A percentile compares a stretch with the other conserved stretches of the same genome.
Evolutionary conservation across 2,329 filamentous ascomycete species (phyloP).

Genomic region (Aspergillus sclerotialis): DNA sequence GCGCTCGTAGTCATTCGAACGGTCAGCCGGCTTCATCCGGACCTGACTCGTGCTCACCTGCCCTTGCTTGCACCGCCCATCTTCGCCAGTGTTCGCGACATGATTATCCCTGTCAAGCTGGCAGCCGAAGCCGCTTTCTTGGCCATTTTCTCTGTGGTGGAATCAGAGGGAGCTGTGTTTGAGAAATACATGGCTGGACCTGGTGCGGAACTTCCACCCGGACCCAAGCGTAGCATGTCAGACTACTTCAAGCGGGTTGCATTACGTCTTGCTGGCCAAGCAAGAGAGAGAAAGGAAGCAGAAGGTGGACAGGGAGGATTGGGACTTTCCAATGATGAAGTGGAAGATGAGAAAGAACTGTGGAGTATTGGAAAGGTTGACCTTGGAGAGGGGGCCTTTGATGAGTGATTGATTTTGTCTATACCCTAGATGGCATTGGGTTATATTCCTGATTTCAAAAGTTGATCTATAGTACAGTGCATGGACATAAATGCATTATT

Average conservation of each 20-base stretch:
- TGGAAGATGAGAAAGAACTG: conserved; percentile 89
- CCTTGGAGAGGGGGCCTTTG: conserved; percentile 51
- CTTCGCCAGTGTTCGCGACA: conserved; percentile 83
- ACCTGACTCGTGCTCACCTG: conserved; percentile 75
- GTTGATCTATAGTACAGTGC: too few relatives aligned
- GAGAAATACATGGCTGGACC: conserved; percentile 78
- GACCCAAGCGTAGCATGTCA: conserved; percentile 79
- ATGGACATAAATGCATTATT: too few relatives aligned
- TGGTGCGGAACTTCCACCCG: conserved; percentile 59
- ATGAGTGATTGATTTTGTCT: conserved; percentile 22
- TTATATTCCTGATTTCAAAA: too few relatives aligned
- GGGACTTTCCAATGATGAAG: conserved; percentile 81
- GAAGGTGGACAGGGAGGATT: conserved; percentile 83
- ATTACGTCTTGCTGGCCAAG: conserved; percentile 74
- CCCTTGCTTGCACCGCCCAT: conserved; percentile 71
- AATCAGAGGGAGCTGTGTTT: conserved; percentile 78
- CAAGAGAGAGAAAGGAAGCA: conserved; percentile 80
- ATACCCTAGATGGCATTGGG: conserved; percentile 17
- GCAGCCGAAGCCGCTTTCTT: conserved; percentile 93
- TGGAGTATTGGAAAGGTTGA: conserved; percentile 94
- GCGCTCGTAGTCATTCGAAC: conserved; percentile 84
- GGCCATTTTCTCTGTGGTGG: conserved; percentile 80
- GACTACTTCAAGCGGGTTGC: conserved; percentile 97
- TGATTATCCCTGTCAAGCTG: conserved; percentile 90
- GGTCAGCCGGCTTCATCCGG: conserved; percentile 68